Evolutionary conservation across 352 stramenopile genomes (phyloP).

Genomic region (Sclerospora graminicola): DNA sequence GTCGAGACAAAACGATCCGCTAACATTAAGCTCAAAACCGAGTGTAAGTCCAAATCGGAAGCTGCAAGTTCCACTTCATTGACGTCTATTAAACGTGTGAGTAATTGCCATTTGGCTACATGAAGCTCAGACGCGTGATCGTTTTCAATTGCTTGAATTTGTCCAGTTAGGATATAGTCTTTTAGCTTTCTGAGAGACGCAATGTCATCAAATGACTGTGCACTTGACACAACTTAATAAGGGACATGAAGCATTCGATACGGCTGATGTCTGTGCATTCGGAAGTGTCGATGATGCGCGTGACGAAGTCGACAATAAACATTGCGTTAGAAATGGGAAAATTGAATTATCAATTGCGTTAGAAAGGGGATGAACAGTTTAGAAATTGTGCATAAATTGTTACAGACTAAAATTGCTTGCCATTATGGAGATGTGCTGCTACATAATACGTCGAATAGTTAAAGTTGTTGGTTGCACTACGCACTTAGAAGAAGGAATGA

Average conservation of each 20-base stretch:
- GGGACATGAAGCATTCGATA: slow-evolving; percentile 3
- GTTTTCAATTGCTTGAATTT: slow-evolving; percentile 8
- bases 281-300: slow-evolving; percentile 1
- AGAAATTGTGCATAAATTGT: too few species aligned
- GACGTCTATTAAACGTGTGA: slow-evolving; percentile 2
- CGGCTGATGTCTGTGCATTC: slow-evolving; percentile 5
- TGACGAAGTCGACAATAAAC: slow-evolving; percentile 13
- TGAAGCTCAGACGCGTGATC: slow-evolving; percentile 19
- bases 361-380: neutral
- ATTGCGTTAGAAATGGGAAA: neutral
- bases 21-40: slow-evolving; percentile 16
- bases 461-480: too few species aligned
- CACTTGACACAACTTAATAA: too few species aligned
- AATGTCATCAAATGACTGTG: too few species aligned
- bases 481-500: slow-evolving; percentile 51
- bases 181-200: too few species aligned
- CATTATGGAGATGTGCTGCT: neutral
- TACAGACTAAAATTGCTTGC: too few species aligned
- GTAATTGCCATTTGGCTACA: slow-evolving; percentile 19
- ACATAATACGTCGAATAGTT: neutral
- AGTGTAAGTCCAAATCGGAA: slow-evolving; percentile 7
- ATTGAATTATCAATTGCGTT: neutral
- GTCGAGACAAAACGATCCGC: too few species aligned
- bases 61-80: neutral
- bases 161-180: too few species aligned